Evolutionary conservation across 129 eudicot genomes (phyloP), one percentile per base, ranked within the genome.

Genomic region (Logfia minima): DNA sequence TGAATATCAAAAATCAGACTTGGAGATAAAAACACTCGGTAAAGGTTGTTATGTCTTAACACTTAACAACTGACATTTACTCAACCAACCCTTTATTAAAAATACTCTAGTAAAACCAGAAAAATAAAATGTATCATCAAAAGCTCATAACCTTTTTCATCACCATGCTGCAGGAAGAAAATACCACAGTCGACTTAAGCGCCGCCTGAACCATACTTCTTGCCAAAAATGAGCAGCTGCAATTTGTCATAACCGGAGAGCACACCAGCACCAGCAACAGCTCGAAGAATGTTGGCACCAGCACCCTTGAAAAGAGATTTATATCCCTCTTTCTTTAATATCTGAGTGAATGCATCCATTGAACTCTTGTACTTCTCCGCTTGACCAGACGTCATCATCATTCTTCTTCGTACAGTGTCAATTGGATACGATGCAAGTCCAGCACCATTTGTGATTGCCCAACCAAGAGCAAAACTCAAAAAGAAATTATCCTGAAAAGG

Each of bases 371-470:
- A 91, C 66, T 86, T 91, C 29, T 86, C 89, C 3, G 91, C 90
- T 48, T 91, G 91, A 29, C 93, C 97, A 6, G 96, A 88, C 64
- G 93, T 88, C 96, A 90, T 88, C 96, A 90, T 86, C 93, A 90
- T 90, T 74, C 93, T 86, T 90, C 93, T 90, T 23, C 88, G 85
- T 61, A 90, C 88, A 0, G 93, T 90, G 76, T 90, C 93, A 37
- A 88, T 78, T 22, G 97, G 97, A 73, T 91, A 91, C 66, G 94
- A 81, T 48, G 87, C 90, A 78, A 85, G 77, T 37, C 92, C 92
- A 32, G 97, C 97, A 68, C 90, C 87, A 69, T 79, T 83, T 3
- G 94, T 91, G 66, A 87, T 87, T 31, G 82, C 81, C 90, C 88
- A 91, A 75, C 92, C 94, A 58, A 88, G 84, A 17, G 85, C 79